phyloP scores from a whole-genome alignment of 2,329 filamentous ascomycete genomes.

The Coniochaeta hoffmannii region DNA sequence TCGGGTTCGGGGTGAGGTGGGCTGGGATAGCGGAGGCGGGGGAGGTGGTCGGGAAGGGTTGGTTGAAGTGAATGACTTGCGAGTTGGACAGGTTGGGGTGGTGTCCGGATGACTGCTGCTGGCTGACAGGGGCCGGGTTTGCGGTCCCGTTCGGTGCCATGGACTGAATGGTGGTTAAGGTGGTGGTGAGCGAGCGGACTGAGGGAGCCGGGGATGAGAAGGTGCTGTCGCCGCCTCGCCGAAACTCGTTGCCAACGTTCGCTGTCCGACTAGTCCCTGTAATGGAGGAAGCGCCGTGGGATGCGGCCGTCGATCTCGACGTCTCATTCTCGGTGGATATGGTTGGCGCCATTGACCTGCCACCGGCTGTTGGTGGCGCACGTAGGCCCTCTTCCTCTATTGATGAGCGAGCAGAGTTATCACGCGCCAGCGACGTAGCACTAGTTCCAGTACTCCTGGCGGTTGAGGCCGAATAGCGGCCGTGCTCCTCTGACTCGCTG shows the following conservation, averaged over 20 bases:
- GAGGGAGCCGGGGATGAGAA: conserved; percentile 80
- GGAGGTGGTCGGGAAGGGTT: conserved; percentile 57
- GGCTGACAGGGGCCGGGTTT: conserved; percentile 10
- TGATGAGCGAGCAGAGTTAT: conserved; percentile 52
- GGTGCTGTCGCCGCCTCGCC: conserved; percentile 66
- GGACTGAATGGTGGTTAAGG: conserved; percentile 79
- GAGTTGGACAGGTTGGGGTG: conserved; percentile 19
- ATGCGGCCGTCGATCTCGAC: conserved; percentile 65
- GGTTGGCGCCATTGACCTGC: conserved; percentile 70
- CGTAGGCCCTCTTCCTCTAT: conserved; percentile 38
- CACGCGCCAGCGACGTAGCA: conserved; percentile 49
- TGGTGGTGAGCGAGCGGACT: conserved; percentile 73
- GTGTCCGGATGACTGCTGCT: conserved; percentile 14
- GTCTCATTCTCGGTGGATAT: conserved; percentile 78
- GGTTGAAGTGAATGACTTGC: conserved; percentile 54
- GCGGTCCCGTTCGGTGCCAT: conserved; percentile 49
- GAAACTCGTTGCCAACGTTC: conserved; percentile 58
- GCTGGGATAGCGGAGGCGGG: conserved; percentile 66
- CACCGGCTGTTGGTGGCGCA: conserved; percentile 51
- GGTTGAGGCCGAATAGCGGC: conserved; percentile 48
- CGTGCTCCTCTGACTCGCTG: conserved; percentile 27
- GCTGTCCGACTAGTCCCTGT: conserved; percentile 68
- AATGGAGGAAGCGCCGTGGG: conserved; percentile 58
- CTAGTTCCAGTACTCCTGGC: conserved; percentile 42
- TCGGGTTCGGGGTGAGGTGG: conserved; percentile 50